These are phyloP conservation scores for Bipolaris cookei DNA, from an alignment of 2,329 filamentous ascomycete genomes.

Conservation along the genomic window DNA sequence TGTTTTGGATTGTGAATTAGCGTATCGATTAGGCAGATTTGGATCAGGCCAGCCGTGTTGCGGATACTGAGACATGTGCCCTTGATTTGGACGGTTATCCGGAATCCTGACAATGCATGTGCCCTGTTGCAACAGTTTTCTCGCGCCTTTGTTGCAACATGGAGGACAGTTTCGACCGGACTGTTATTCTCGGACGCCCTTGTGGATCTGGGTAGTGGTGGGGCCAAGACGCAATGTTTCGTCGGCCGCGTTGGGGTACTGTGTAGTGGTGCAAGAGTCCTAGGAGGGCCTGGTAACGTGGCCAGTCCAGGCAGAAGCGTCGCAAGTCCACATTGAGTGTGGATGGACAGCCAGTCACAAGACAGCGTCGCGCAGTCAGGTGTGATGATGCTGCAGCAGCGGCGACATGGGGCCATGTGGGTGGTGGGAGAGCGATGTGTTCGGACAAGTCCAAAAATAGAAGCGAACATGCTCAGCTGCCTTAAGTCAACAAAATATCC, in stretches of 20 bases:
- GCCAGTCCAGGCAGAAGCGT: slow-evolving; percentile 6
- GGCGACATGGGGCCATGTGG: slow-evolving; percentile 10
- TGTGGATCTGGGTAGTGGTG: not conserved
- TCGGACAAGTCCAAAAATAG: slow-evolving; percentile 26
- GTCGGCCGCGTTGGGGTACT: not conserved
- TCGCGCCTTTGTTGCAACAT: not conserved
- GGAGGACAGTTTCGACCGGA: not conserved
- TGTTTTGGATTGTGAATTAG: not conserved
- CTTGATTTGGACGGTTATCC: not conserved
- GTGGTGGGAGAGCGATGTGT: slow-evolving; percentile 12
- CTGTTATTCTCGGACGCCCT: not conserved
- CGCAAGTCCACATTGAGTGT: slow-evolving; percentile 7
- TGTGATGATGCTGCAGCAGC: slow-evolving; percentile 22
- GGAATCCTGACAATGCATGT: not conserved
- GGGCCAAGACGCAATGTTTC: slow-evolving; percentile 8
- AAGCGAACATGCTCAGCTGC: slow-evolving; percentile 19
- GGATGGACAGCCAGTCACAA: slow-evolving; percentile 14
- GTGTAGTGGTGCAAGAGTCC: not conserved
- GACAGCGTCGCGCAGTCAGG: not conserved
- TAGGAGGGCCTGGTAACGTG: slow-evolving; percentile 1
- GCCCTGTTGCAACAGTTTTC: not conserved
- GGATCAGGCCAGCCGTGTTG: not conserved
- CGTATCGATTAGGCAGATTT: not conserved
- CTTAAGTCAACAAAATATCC: slow-evolving; percentile 35
- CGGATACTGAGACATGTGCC: not conserved